Evolutionary conservation across 2,329 filamentous ascomycete species (phyloP), one percentile per base, ranked within the genome.

Genomic region (Ambrosiella beaveri): DNA sequence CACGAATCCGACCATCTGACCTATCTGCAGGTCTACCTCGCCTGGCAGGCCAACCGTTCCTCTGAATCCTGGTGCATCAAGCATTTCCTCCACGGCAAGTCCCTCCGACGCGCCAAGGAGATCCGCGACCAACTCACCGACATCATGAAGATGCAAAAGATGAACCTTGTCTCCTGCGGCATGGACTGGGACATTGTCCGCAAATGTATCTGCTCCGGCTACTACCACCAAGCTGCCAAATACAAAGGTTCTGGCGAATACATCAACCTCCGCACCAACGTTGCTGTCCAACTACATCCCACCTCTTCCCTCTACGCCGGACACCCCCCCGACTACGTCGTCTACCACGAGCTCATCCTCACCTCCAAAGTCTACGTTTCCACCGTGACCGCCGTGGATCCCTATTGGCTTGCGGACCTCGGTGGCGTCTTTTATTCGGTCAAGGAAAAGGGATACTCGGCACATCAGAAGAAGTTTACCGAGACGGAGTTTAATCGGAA

Each of bases 331-430:
- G 93, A 98, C 68, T 97, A 97, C 66, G 88, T 98, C 56, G 83
- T 98, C 47, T 98, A 98, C 71, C 93, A 98, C 74, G 93, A 98
- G 70, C 80, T 98, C 60, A 95, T 98, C 65, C 80, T 98, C 61
- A 98, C 93, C 0, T 88, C 84, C 59, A 96, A 95, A 68, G 93
- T 97, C 68, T 98, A 97, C 73, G 96, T 98, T 82, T 94, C 88
- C 2, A 95, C 88, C 3, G 93, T 98, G 8, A 98, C 93, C 3
- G 82, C 88, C 1, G 93, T 98, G 1, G 93, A 98, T 68, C 91
- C 93, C 56, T 88, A 94, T 68, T 98, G 93, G 93, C 80, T 98
- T 45, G 93, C 93, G 6, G 93, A 98, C 68, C 75, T 98, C 5
- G 93, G 94, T 39, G 93, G 90, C 1, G 93, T 98, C 0, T 98